Percentiles rank a stretch among this genome's conserved stretches.
Evolutionary conservation across 192 early-diverging fungal species (phyloP).

Genomic region (Diversispora epigaea): DNA sequence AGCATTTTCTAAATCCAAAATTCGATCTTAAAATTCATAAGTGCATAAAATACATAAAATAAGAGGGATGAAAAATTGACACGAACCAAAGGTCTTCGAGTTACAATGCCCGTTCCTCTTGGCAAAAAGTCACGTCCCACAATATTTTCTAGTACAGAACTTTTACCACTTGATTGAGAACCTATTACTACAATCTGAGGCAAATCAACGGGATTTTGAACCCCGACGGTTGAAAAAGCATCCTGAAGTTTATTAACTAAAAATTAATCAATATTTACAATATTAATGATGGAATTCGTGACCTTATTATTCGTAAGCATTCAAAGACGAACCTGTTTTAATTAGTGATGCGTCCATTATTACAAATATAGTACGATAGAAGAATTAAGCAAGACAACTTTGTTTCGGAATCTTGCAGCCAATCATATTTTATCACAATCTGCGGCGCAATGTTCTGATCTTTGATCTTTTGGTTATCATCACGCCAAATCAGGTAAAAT

Average conservation of each 20-base stretch:
- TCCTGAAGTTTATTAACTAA: conserved; percentile 84
- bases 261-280: neutral
- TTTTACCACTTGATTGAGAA: conserved; percentile 89
- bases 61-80: neutral
- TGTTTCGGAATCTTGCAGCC: too few relatives aligned
- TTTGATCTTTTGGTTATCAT: too few relatives aligned
- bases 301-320: neutral
- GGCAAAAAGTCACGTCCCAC: conserved; percentile 99
- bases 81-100: conserved; percentile 87
- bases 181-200: conserved; percentile 88
- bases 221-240: conserved; percentile 85
- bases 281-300: neutral
- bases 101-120: conserved; percentile 96
- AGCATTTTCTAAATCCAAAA: too few relatives aligned
- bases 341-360: conserved; percentile 56
- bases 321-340: conserved; percentile 42
- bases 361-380: too few relatives aligned
- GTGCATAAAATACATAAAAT: neutral
- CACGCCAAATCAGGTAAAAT: too few relatives aligned
- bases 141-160: conserved; percentile 98
- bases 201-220: conserved; percentile 86
- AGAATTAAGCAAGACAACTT: too few relatives aligned
- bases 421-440: too few relatives aligned
- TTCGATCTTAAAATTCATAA: too few relatives aligned
- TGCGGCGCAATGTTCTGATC: too few relatives aligned